A percentile compares a stretch with the other conserved stretches of the same genome.
phyloP scores from a whole-genome alignment of 2,329 filamentous ascomycete species.

The Botrytis fragariae region DNA sequence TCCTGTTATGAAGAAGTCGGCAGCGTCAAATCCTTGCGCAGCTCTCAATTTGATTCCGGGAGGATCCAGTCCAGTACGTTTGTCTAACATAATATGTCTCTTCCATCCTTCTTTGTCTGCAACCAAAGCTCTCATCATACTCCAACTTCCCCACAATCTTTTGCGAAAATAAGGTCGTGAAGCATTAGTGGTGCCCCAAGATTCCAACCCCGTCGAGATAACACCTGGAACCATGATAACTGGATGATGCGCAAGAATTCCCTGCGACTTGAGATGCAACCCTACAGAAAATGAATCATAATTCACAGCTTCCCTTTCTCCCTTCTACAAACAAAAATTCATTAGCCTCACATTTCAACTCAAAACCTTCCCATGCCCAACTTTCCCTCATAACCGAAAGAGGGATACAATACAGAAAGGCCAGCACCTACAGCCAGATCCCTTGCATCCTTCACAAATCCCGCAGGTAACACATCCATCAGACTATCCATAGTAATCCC shows the following conservation, averaged over 20 bases:
- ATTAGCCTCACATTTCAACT: conserved; percentile 13
- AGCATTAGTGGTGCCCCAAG: conserved; percentile 84
- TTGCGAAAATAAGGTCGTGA: conserved; percentile 92
- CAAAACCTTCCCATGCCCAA: not conserved
- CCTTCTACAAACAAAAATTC: conserved; percentile 54
- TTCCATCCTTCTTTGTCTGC: conserved; percentile 95
- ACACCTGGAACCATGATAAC: conserved; percentile 98
- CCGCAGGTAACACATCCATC: conserved; percentile 82
- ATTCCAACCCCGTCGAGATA: conserved; percentile 94
- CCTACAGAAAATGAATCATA: conserved; percentile 95
- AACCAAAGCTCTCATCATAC: conserved; percentile 94
- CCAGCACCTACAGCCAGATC: conserved; percentile 66
- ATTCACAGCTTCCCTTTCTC: conserved; percentile 81
- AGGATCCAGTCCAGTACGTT: conserved; percentile 84
- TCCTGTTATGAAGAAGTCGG: conserved; percentile 86
- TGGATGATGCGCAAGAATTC: conserved; percentile 77
- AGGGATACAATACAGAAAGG: conserved; percentile 3
- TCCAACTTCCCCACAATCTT: conserved; percentile 96
- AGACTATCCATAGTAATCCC: conserved; percentile 82
- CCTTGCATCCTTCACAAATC: conserved; percentile 79
- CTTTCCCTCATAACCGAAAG: conserved; percentile 5
- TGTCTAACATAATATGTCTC: conserved; percentile 94
- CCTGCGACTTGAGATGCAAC: conserved; percentile 75
- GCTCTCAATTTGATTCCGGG: conserved; percentile 83
- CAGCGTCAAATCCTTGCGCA: conserved; percentile 94